Conservation (phyloP, 495 filamentous ascomycete genomes). For the Geoglossum glabrum region DNA sequence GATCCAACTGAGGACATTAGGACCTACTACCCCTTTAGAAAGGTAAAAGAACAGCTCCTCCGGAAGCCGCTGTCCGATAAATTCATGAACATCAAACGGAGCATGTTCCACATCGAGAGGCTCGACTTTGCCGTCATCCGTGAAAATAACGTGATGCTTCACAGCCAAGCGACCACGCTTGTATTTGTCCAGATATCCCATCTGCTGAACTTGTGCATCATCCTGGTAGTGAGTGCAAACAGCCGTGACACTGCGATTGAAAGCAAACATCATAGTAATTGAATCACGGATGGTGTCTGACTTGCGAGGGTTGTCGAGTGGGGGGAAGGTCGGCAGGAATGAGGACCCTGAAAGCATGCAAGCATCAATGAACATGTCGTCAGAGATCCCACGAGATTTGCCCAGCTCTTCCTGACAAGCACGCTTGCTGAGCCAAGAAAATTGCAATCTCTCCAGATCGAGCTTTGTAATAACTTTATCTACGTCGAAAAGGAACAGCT, state of each 20-base stretch:
- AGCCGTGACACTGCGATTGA: conserved; percentile 37
- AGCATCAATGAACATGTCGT: conserved; percentile 62
- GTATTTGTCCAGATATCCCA: conserved; percentile 66
- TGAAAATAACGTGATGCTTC: conserved; percentile 69
- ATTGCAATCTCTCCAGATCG: conserved; percentile 43
- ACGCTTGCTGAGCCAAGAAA: conserved; percentile 52
- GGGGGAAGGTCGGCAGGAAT: conserved; percentile 58
- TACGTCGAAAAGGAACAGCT: conserved; percentile 70
- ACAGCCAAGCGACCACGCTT: conserved; percentile 64
- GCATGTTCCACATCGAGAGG: conserved; percentile 46
- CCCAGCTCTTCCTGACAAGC: conserved; percentile 47
- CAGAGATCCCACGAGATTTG: conserved; percentile 27
- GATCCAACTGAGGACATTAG: conserved; percentile 62
- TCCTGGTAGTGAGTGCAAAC: conserved; percentile 52
- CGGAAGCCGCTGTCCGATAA: conserved; percentile 74
- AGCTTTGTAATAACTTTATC: conserved; percentile 65
- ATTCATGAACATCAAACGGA: conserved; percentile 66
- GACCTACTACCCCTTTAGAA: conserved; percentile 57
- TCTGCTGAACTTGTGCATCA: conserved; percentile 43
- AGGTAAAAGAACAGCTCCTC: conserved; percentile 87
- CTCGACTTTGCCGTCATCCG: conserved; percentile 50
- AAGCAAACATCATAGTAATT: conserved; percentile 46
- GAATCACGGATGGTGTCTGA: conserved; percentile 40
- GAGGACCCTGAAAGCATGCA: conserved; percentile 67
- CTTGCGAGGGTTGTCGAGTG: conserved; percentile 39